Percentiles rank a stretch among this genome's conserved stretches.
Conservation (phyloP, 208 protist species). For the Crithidia sp. region DNA sequence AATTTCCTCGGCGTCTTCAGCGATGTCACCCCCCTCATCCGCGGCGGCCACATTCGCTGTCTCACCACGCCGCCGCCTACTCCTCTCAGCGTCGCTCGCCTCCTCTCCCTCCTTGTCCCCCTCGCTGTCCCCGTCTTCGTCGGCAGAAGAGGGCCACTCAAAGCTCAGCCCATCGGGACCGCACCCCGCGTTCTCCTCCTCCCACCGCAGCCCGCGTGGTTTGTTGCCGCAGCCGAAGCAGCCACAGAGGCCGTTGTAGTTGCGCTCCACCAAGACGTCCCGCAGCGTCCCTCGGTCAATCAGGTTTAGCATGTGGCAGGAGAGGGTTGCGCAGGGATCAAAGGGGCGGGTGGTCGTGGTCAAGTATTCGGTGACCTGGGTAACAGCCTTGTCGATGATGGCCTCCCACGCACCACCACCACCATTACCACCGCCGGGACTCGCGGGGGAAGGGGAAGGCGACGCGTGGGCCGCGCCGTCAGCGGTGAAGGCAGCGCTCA, state of each 20-base stretch:
- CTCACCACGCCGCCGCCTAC: neutral
- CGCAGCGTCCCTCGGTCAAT: constrained; percentile 57
- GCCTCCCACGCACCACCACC: constrained; percentile 58
- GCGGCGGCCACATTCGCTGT: neutral
- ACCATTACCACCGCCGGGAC: neutral
- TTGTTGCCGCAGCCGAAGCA: constrained; percentile 59
- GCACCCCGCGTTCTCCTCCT: neutral
- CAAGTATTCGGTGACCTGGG: constrained; percentile 66
- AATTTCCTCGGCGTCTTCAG: constrained; percentile 40
- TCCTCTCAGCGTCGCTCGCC: neutral
- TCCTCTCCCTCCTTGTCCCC: neutral
- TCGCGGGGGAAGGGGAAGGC: neutral
- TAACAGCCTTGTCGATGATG: constrained; percentile 64
- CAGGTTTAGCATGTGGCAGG: constrained; percentile 62
- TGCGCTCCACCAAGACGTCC: constrained; percentile 77
- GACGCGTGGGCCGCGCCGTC: neutral
- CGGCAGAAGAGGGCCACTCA: constrained; percentile 13
- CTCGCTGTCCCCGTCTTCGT: neutral
- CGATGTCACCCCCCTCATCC: too few species aligned
- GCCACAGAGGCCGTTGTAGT: constrained; percentile 61
- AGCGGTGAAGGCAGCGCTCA: neutral
- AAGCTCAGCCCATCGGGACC: constrained; percentile 5
- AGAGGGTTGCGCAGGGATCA: constrained; percentile 35
- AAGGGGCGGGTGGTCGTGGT: constrained; percentile 46
- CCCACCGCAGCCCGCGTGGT: constrained; percentile 38